Evolutionary conservation across 2,329 filamentous ascomycete species (phyloP).

Genomic region (Chaetomiaceae sp.): DNA sequence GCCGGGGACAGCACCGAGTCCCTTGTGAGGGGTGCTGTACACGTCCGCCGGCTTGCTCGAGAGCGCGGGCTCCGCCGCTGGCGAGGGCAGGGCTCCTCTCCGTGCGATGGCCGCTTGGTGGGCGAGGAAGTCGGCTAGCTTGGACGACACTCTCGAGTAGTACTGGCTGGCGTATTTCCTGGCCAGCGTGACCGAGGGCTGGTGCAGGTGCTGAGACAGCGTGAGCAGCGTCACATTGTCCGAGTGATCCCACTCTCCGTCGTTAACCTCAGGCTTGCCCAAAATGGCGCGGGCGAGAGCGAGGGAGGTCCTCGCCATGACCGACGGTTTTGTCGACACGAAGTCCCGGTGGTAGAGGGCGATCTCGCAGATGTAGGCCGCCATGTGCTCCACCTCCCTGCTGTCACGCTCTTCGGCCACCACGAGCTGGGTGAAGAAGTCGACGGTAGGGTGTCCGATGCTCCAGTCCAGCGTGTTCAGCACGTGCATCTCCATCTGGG

Average conservation of each 20-base stretch:
- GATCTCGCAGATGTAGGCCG: slow-evolving; percentile 89
- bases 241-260: slow-evolving; percentile 69
- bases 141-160: slow-evolving; percentile 48
- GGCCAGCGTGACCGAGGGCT: slow-evolving; percentile 51
- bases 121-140: slow-evolving; percentile 52
- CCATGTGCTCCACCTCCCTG: slow-evolving; percentile 88
- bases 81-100: slow-evolving; percentile 51
- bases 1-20: slow-evolving; percentile 53
- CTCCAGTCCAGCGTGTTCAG: slow-evolving; percentile 95
- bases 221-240: slow-evolving; percentile 61
- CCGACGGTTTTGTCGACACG: slow-evolving; percentile 83
- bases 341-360: slow-evolving; percentile 96
- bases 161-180: slow-evolving; percentile 54
- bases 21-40: slow-evolving; percentile 76
- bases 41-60: slow-evolving; percentile 51
- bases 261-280: slow-evolving; percentile 67
- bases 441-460: slow-evolving; percentile 91
- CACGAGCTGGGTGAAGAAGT: slow-evolving; percentile 85
- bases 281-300: slow-evolving; percentile 83
- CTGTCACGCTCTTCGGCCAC: slow-evolving; percentile 73
- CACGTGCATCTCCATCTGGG: slow-evolving; percentile 99
- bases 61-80: slow-evolving; percentile 46
- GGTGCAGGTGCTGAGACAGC: slow-evolving; percentile 53
- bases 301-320: slow-evolving; percentile 81
- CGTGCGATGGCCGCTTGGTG: slow-evolving; percentile 52